Evolutionary conservation across 2,329 filamentous ascomycete species (phyloP).

Genomic region (Nigrograna mackinnonii): DNA sequence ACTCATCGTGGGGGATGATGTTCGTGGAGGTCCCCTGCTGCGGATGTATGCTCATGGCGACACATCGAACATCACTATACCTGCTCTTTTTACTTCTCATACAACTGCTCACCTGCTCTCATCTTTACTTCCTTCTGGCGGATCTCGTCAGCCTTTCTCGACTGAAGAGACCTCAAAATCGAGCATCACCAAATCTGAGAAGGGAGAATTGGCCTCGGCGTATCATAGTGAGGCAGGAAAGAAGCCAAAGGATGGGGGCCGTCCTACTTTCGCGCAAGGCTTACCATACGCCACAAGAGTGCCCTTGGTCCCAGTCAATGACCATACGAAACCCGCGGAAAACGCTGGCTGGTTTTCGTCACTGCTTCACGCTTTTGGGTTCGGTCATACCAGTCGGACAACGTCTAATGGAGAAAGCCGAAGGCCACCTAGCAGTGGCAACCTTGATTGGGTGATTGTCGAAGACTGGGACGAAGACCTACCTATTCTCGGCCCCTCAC

Average conservation of each 20-base stretch:
- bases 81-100: slow-evolving; percentile 90
- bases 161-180: slow-evolving; percentile 58
- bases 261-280: too few species aligned
- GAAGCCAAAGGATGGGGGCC: slow-evolving; percentile 6
- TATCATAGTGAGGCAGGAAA: too few species aligned
- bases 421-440: slow-evolving; percentile 72
- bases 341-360: slow-evolving; percentile 51
- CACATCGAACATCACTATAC: slow-evolving; percentile 92
- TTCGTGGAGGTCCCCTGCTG: slow-evolving; percentile 83
- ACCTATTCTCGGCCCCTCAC: too few species aligned
- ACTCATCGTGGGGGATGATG: slow-evolving; percentile 92
- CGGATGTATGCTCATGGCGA: slow-evolving; percentile 99
- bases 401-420: slow-evolving; percentile 55
- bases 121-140: slow-evolving; percentile 75
- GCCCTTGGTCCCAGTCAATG: too few species aligned
- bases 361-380: slow-evolving; percentile 48
- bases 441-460: slow-evolving; percentile 72
- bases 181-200: neutral
- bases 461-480: slow-evolving; percentile 64
- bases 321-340: slow-evolving; percentile 16
- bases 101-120: slow-evolving; percentile 93
- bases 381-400: slow-evolving; percentile 29
- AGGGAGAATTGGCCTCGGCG: too few species aligned
- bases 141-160: slow-evolving; percentile 61
- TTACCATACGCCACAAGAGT: too few species aligned